phyloP scores from a whole-genome alignment of 106 monocot genomes.

The Allium sativum region DNA sequence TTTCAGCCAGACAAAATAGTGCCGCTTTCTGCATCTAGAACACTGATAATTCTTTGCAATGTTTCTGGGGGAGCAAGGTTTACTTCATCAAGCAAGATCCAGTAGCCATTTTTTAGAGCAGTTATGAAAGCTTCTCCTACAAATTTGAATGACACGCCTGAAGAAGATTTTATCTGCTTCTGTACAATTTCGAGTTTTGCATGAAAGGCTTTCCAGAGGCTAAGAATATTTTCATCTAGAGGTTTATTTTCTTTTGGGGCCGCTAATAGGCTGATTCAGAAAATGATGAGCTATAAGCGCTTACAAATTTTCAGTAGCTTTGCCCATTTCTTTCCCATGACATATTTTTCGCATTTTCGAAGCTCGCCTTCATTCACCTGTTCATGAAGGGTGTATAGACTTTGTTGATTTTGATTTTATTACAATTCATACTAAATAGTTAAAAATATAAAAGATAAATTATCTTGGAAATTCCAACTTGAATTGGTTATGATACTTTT shows the following conservation, averaged over 20 bases:
- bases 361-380: constrained; percentile 55
- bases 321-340: constrained; percentile 71
- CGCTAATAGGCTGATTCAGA: constrained; percentile 8
- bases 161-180: constrained; percentile 47
- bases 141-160: constrained; percentile 70
- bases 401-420: too few species aligned
- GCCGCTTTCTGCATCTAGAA: constrained; percentile 73
- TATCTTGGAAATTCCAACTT: neutral
- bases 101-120: constrained; percentile 72
- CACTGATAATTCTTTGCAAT: constrained; percentile 75
- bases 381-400: neutral
- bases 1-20: constrained; percentile 79
- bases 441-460: too few species aligned
- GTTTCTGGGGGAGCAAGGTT: constrained; percentile 93
- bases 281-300: constrained; percentile 22
- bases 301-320: constrained; percentile 38
- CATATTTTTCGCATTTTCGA: constrained; percentile 38
- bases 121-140: constrained; percentile 91
- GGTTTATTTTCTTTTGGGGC: constrained; percentile 67
- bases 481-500: neutral
- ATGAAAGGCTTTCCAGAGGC: constrained; percentile 56
- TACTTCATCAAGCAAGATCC: constrained; percentile 96
- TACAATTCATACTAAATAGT: too few species aligned
- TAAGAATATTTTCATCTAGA: constrained; percentile 29
- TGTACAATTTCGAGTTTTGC: constrained; percentile 36